Conservation (phyloP, 1,284 basidiomycete genomes). For the Papiliotrema terrestris region DNA sequence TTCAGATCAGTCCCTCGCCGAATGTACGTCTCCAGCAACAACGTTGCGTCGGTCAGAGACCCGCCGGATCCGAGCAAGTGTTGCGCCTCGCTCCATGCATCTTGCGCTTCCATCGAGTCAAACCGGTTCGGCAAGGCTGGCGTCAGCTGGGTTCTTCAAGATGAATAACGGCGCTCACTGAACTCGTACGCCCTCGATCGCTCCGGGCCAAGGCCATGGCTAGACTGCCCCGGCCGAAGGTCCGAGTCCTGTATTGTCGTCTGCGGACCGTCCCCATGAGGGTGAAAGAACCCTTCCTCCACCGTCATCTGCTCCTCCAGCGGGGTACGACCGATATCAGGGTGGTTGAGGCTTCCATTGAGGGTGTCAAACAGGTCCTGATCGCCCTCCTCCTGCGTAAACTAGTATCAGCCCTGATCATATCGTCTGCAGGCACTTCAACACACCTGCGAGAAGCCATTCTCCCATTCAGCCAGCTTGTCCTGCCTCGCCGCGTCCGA, state of each 20-base stretch:
- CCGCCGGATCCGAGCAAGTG: conserved; percentile 69
- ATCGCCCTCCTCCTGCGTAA: conserved; percentile 46
- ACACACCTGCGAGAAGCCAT: conserved; percentile 69
- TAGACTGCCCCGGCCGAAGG: neutral
- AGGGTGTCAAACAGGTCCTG: conserved; percentile 35
- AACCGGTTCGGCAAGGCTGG: conserved; percentile 10
- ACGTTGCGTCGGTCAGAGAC: conserved; percentile 75
- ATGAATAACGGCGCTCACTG: conserved; percentile 53
- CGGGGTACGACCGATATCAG: conserved; percentile 33
- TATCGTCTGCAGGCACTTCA: neutral
- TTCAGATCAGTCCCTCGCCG: conserved; percentile 45
- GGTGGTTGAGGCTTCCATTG: conserved; percentile 41
- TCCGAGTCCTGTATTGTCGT: neutral
- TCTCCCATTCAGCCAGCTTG: conserved; percentile 81
- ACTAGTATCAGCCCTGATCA: conserved; percentile 17
- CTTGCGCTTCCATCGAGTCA: conserved; percentile 9
- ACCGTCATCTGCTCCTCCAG: conserved; percentile 40
- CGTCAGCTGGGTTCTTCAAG: neutral
- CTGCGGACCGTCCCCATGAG: neutral
- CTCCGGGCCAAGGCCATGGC: neutral
- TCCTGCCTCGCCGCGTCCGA: conserved; percentile 52
- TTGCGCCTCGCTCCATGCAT: conserved; percentile 31
- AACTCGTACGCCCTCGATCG: conserved; percentile 60
- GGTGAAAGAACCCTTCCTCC: conserved; percentile 10
- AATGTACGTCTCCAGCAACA: conserved; percentile 83